phyloP scores from a whole-genome alignment of 805 yeast species.

The Candida adriatica region DNA sequence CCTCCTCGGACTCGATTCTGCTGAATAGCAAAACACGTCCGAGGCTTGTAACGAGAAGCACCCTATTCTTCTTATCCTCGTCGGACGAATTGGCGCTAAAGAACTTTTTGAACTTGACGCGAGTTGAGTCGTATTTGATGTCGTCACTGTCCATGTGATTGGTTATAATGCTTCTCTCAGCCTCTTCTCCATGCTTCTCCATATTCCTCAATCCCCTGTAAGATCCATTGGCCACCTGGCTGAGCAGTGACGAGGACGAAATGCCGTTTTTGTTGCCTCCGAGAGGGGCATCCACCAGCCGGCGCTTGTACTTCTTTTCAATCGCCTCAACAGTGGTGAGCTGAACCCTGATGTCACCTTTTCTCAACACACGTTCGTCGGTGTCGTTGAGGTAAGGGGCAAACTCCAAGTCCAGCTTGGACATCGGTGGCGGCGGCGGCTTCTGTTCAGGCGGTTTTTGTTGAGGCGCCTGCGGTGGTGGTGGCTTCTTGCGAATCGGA shows the following conservation, averaged over 20 bases:
- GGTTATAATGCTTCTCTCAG: constrained; percentile 23
- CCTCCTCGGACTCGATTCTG: constrained; percentile 17
- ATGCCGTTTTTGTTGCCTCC: constrained; percentile 32
- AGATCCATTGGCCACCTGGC: constrained; percentile 40
- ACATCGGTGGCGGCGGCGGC: constrained; percentile 21
- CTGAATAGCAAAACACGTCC: constrained; percentile 56
- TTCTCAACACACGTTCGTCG: constrained; percentile 55
- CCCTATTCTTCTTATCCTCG: constrained; percentile 39
- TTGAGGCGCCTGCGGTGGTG: constrained; percentile 1
- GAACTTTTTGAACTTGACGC: constrained; percentile 19
- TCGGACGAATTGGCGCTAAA: constrained; percentile 14
- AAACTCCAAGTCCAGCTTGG: constrained; percentile 55
- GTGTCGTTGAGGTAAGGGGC: constrained; percentile 41
- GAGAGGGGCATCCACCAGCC: constrained; percentile 54
- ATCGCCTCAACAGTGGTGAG: constrained; percentile 39
- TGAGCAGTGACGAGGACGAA: constrained; percentile 30
- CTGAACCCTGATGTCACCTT: constrained; percentile 45
- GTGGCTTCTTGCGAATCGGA: constrained; percentile 2
- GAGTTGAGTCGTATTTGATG: constrained; percentile 10
- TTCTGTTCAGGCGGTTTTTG: constrained; percentile 8
- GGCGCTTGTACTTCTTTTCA: constrained; percentile 52
- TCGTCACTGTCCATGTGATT: constrained; percentile 17
- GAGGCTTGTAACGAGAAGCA: constrained; percentile 50
- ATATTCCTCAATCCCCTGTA: constrained; percentile 34
- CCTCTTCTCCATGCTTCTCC: constrained; percentile 23